Base-by-base conservation (phyloP, 306 rosid species). In the Fagus crenata region DNA sequence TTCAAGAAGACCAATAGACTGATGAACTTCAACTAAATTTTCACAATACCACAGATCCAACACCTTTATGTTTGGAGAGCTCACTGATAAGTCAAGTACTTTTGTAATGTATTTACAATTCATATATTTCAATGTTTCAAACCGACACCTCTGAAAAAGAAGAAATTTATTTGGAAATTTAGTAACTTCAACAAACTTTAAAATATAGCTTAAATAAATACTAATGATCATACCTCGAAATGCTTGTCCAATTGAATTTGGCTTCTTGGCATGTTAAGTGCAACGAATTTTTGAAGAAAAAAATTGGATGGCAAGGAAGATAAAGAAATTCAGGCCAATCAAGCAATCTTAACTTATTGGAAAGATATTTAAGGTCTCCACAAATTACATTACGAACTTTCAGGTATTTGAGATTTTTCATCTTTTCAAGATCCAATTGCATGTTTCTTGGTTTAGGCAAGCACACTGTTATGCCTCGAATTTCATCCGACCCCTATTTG, bases 311-410 rank as follows among this genome's bases (percentile, higher is more conserved):
- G 76, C 17, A 82, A 69, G 49, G 76, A 61, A 2, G 43, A 40
- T 40, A 67, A 82, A 77, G 79, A 49, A 77, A 82, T 11, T 77
- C 78, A 67, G 65, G 53, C 85, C 85, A 82, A 28, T 82, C 79
- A 77, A 82, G 79, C 72, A 77, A 2, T 55, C 85, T 73, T 59
- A 82, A 33, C 40, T 33, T 77, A 6, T 49, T 73, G 14, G 85
- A 82, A 42, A 82, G 82, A 77, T 46, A 49, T 17, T 41, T 15
- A 15, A 12, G 41, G 15, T 72, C 82, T 49, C 72, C 76, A 51
- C 51, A 64, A 72, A 73, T 55, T n/a, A 72, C 79, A 68, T 82
- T 77, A 0, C 76, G 49, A 67, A 82, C 31, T 67, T 77, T 72
- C 2, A 82, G 78, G 70, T 77, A 67, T 73, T 72, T 58, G 39